These are phyloP conservation scores for Penicillium sp. DNA, from an alignment of 2,329 filamentous ascomycete genomes.

Conservation along the genomic window DNA sequence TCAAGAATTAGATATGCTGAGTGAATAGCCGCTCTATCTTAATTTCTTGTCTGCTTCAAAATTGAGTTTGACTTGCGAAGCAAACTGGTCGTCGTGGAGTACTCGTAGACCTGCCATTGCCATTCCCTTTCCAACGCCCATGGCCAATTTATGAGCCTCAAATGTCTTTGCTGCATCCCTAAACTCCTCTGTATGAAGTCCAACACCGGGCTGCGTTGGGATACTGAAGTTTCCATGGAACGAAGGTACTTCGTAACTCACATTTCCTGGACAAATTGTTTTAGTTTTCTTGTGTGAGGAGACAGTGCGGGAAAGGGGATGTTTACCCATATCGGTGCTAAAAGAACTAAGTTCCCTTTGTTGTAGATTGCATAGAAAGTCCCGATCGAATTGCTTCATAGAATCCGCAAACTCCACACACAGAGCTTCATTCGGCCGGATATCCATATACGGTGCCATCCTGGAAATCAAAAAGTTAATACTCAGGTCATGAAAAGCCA, in stretches of 20 bases:
- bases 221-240: conserved; percentile 4
- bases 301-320: too few relatives aligned
- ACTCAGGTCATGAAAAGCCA: background rate
- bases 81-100: background rate
- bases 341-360: background rate
- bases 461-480: background rate
- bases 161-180: background rate
- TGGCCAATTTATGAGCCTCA: background rate
- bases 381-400: background rate
- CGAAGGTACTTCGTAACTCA: background rate
- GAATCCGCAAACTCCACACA: background rate
- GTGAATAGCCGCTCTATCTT: background rate
- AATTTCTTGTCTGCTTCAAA: background rate
- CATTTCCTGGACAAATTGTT: background rate
- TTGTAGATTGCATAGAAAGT: background rate
- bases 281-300: background rate
- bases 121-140: background rate
- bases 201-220: background rate
- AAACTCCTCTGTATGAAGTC: background rate
- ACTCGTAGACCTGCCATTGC: background rate
- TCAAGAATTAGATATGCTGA: too few relatives aligned
- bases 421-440: background rate
- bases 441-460: background rate
- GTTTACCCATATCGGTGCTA: conserved; percentile 5
- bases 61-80: background rate